Evolutionary conservation across 2,329 filamentous ascomycete genomes (phyloP).

Genomic region (Aspergillus sp.): DNA sequence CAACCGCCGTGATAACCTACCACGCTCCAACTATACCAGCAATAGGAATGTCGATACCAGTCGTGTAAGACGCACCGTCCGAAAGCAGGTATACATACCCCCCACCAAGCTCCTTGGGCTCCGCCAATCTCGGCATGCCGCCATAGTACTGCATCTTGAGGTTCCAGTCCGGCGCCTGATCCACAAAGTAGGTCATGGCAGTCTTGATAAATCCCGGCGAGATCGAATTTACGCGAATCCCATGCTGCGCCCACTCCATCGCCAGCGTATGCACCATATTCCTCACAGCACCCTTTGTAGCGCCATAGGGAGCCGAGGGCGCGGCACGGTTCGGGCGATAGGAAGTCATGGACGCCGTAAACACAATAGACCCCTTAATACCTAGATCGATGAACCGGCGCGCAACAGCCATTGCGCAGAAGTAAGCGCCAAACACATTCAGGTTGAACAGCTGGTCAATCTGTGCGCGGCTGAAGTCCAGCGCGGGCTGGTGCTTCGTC

Average conservation of each 20-base stretch:
- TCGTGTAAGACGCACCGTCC: slow-evolving; percentile 44
- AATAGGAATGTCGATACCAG: slow-evolving; percentile 39
- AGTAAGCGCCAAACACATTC: slow-evolving; percentile 40
- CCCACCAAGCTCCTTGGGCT: slow-evolving; percentile 55
- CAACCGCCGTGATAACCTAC: slow-evolving; percentile 6
- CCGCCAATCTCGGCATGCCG: slow-evolving; percentile 56
- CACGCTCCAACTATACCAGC: slow-evolving; percentile 40
- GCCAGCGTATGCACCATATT: slow-evolving; percentile 35
- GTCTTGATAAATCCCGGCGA: slow-evolving; percentile 47
- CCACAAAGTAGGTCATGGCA: slow-evolving; percentile 44
- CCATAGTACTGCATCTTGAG: slow-evolving; percentile 60
- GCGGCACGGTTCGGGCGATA: slow-evolving; percentile 53
- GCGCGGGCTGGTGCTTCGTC: slow-evolving; percentile 49
- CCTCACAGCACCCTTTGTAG: slow-evolving; percentile 44
- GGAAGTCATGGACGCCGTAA: slow-evolving; percentile 51
- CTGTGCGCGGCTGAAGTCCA: slow-evolving; percentile 44
- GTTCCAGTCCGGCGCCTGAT: slow-evolving; percentile 50
- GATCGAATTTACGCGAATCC: slow-evolving; percentile 43
- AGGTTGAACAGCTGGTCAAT: slow-evolving; percentile 46
- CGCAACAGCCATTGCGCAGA: slow-evolving; percentile 31
- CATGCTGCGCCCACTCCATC: slow-evolving; percentile 52
- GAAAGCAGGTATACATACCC: slow-evolving; percentile 58
- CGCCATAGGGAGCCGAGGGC: slow-evolving; percentile 52
- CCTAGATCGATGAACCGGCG: slow-evolving; percentile 44
- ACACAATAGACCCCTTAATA: slow-evolving; percentile 40